Conservation (phyloP, 1,139 yeast genomes). For the Saccharomyces hybrid region DNA sequence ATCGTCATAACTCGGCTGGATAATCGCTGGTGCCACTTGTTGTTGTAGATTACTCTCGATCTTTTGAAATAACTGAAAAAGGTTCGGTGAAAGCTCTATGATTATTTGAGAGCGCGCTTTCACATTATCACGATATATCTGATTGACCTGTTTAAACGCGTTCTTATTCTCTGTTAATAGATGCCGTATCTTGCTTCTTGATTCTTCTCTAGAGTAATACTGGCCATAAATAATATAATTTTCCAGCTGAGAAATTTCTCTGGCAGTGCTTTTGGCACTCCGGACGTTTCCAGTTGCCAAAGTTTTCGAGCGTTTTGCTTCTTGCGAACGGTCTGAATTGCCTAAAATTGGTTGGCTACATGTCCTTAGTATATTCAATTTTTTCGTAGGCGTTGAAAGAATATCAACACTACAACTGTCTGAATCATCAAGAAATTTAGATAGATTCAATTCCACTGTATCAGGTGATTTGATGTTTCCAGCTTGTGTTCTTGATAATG, state of each 20-base stretch:
- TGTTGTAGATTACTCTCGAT: conserved; percentile 14
- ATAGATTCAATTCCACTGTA: not conserved
- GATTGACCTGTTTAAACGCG: conserved; percentile 45
- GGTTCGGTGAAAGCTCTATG: conserved; percentile 31
- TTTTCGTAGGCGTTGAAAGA: not conserved
- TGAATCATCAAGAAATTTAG: not conserved
- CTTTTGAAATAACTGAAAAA: conserved; percentile 18
- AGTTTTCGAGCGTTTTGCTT: not conserved
- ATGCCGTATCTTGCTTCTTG: conserved; percentile 10
- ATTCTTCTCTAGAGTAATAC: conserved; percentile 17
- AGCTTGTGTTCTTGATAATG: not conserved
- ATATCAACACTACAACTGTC: not conserved
- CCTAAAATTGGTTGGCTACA: not conserved
- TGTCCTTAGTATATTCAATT: not conserved
- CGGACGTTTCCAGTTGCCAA: not conserved
- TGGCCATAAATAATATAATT: conserved; percentile 12
- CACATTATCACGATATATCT: conserved; percentile 41
- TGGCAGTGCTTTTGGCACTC: not conserved
- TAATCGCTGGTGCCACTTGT: conserved; percentile 29
- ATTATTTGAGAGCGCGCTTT: conserved; percentile 48
- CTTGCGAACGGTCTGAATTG: not conserved
- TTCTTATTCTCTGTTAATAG: conserved; percentile 13
- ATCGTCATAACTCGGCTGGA: conserved; percentile 19
- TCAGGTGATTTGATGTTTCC: not conserved
- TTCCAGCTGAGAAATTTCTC: conserved; percentile 1